phyloP scores from a whole-genome alignment of 257 asterid species.

The Ilex asprella region DNA sequence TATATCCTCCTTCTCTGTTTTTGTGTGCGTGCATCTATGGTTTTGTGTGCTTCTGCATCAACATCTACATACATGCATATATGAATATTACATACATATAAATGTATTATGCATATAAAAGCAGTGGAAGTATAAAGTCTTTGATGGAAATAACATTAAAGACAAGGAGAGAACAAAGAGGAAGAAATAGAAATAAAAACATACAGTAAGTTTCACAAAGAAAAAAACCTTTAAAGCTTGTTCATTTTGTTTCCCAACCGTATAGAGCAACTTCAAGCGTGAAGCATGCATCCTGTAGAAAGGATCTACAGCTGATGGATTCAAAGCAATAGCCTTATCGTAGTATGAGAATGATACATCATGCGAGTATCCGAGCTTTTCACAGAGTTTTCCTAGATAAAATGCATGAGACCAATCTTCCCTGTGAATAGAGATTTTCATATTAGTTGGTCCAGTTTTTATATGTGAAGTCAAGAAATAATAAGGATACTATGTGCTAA shows the following conservation, averaged over 20 bases:
- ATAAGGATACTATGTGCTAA: conserved; percentile 20
- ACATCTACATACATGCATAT: neutral
- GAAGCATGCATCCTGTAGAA: conserved; percentile 99
- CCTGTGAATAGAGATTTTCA: conserved; percentile 40
- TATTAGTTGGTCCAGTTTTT: conserved; percentile 12
- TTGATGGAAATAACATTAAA: neutral
- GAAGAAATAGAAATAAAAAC: conserved; percentile 10
- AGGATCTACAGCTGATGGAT: conserved; percentile 92
- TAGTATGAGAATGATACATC: conserved; percentile 62
- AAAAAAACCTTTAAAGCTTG: conserved; percentile 64
- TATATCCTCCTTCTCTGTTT: no score
- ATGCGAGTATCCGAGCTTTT: conserved; percentile 77
- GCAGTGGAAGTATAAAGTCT: neutral
- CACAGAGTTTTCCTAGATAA: conserved; percentile 88
- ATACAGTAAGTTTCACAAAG: conserved; percentile 2
- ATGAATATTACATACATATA: neutral
- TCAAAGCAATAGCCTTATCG: conserved; percentile 75
- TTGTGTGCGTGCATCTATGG: neutral
- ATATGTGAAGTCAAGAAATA: conserved; percentile 17
- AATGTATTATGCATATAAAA: neutral
- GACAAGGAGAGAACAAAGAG: neutral
- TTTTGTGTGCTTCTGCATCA: neutral
- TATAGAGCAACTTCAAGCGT: conserved; percentile 79
- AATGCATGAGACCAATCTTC: conserved; percentile 97
- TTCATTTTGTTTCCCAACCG: conserved; percentile 62